Evolutionary conservation across 345 rosid genomes (phyloP).

Genomic region (Syzygium aromaticum): DNA sequence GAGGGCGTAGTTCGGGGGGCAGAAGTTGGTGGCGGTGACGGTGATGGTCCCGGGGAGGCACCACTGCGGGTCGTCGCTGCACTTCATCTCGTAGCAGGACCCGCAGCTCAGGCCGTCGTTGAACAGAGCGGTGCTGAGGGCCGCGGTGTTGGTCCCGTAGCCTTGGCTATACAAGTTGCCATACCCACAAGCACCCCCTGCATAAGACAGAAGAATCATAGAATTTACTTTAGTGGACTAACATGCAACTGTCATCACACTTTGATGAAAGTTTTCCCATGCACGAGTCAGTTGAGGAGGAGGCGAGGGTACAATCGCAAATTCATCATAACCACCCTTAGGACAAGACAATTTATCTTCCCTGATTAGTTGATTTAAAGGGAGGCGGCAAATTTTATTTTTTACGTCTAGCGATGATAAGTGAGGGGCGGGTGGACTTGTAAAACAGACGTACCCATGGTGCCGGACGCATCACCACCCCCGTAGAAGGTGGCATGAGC

Average conservation of each 20-base stretch:
- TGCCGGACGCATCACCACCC: slow-evolving; percentile 75
- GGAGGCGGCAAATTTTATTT: background rate
- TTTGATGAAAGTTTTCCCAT: background rate
- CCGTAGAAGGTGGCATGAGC: slow-evolving; percentile 82
- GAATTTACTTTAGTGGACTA: background rate
- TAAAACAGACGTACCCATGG: slow-evolving; percentile 48
- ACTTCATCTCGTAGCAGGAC: slow-evolving; percentile 66
- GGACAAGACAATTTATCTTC: background rate
- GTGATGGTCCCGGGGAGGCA: slow-evolving; percentile 53
- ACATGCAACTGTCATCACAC: background rate
- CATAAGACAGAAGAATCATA: background rate
- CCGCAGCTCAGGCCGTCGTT: slow-evolving; percentile 77
- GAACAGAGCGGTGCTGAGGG: slow-evolving; percentile 70
- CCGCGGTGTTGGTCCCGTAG: slow-evolving; percentile 75
- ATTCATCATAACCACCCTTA: background rate
- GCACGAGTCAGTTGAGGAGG: background rate
- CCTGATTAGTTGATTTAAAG: background rate
- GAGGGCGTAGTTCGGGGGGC: slow-evolving; percentile 73
- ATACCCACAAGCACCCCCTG: slow-evolving; percentile 85
- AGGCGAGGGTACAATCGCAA: background rate
- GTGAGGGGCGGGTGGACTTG: background rate
- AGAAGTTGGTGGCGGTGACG: slow-evolving; percentile 83
- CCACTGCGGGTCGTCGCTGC: slow-evolving; percentile 57
- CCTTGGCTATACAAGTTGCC: slow-evolving; percentile 70
- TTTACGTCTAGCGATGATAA: background rate